phyloP scores from a whole-genome alignment of 1,284 basidiomycete genomes.

The Cutaneotrichosporon curvatum region DNA sequence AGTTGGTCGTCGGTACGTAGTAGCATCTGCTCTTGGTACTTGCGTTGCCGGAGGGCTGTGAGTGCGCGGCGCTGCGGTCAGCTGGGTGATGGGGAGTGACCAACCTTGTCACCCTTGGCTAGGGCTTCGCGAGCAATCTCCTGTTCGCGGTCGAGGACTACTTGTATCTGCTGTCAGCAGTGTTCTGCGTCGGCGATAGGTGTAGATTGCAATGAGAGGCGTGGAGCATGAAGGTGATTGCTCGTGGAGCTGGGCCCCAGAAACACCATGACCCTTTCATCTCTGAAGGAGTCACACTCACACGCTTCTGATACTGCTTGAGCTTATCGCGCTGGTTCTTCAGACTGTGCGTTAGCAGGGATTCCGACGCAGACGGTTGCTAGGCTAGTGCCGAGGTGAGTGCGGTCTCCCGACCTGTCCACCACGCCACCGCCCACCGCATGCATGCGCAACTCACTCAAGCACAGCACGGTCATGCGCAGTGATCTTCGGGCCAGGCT shows the following conservation, averaged over 20 bases:
- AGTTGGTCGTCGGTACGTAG: slow-evolving; percentile 84
- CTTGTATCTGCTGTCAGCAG: slow-evolving; percentile 62
- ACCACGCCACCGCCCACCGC: too few relatives aligned
- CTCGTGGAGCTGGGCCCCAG: too few relatives aligned
- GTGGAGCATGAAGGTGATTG: too few relatives aligned
- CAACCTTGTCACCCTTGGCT: slow-evolving; percentile 69
- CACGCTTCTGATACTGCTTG: slow-evolving; percentile 90
- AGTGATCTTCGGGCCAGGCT: slow-evolving; percentile 82
- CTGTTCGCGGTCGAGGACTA: slow-evolving; percentile 76
- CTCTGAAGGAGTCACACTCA: slow-evolving; percentile 29
- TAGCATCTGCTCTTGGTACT: slow-evolving; percentile 86
- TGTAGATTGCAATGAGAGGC: too few relatives aligned
- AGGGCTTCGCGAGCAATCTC: slow-evolving; percentile 80
- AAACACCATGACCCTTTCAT: too few relatives aligned
- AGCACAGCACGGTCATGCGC: slow-evolving; percentile 87
- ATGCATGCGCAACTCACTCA: slow-evolving; percentile 57
- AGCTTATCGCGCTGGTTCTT: slow-evolving; percentile 95
- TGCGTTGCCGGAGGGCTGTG: slow-evolving; percentile 75
- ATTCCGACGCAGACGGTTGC: background rate
- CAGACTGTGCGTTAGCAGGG: slow-evolving; percentile 52
- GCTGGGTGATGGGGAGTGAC: background rate
- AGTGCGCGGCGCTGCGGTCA: slow-evolving; percentile 56
- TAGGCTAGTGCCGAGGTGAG: too few relatives aligned
- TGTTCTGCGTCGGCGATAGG: too few relatives aligned
- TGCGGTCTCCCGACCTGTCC: too few relatives aligned